Evolutionary conservation across 129 eudicot genomes (phyloP), one percentile per base, ranked within the genome.

Genomic region (Tagetes erecta): DNA sequence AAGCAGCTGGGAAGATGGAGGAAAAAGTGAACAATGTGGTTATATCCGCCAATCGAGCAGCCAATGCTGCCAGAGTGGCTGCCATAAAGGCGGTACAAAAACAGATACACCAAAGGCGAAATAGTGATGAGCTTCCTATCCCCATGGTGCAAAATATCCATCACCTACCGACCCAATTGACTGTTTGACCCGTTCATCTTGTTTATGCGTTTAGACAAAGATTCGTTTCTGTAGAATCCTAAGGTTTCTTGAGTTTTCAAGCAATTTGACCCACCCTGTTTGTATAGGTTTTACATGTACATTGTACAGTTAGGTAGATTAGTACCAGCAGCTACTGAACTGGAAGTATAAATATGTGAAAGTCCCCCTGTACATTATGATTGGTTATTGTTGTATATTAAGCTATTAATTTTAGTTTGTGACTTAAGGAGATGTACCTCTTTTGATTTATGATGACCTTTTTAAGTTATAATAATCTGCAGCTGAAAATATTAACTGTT

Each of bases 41-140:
- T 41, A 64, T 67, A 64, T 89, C 83, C 2, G 87, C 93, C 37
- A 91, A 91, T 49, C 71, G 86, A 55, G 88, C 97, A 2, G 97
- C 92, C 27, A 91, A 85, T 59, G 97, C 96, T 0, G 97, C 96
- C 0, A 72, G 92, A 72, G 92, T 91, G 41, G 91, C 97, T 56
- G 96, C 97, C 42, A 87, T 89, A 31, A 91, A 86, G 67, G 96
- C 97, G 3, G 97, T 91, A 58, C 96, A 85, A 58, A 87, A 84
- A 39, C 83, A 79, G 55, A 79, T 79, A 76, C 78, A 79, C 52
- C 73, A 72, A 66, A 55, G 78, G 47, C 78, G 78, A 37, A 79
- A 65, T 37, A 79, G 83, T 27, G 78, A 79, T 20, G 78, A 72
- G 57, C 73, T 79, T 40, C 83, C 83, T 8, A 79, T 79, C 40